Evolutionary conservation across 2,329 filamentous ascomycete species (phyloP), one percentile per base, ranked within the genome.

Genomic region (Davidsoniella neocaledoniae): DNA sequence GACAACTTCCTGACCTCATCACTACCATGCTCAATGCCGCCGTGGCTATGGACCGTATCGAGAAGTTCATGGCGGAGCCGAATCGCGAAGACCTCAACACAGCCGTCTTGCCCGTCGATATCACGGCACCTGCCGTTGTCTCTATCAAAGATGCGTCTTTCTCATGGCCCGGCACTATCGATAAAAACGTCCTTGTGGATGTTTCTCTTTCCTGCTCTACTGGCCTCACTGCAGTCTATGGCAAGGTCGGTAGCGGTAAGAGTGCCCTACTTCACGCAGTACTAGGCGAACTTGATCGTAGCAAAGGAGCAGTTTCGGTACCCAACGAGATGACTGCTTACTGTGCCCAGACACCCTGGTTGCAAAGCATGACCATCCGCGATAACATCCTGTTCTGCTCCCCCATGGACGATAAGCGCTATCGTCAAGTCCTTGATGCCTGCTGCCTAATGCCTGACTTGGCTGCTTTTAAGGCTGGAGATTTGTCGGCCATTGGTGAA

Each of bases 41-140:
- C n/a, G 81, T 94, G 16, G 83, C 87, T 0, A 77, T 94, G 54
- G 77, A 75, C 7, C 80, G 87, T 55, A 86, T 94, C 17, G 83
- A 94, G 58, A 73, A 76, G 19, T 94, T 93, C 64, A 93, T 94
- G 85, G 67, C 70, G 0, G 87, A 94, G 62, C 85, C 85, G 0
- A 78, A 94, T 58, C 86, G 86, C 56, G 73, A 76, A 26, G 69
- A 73, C 25, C 17, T 62, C 2, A 65, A 67, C 3, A 57, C 64
- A 3, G 60, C 60, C 7, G 63, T 69, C 2, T 43, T 61, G 1
- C 55, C 55, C 2, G 58, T 65, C 16, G 23, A 42, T 19, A 42
- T 25, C n/a, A 19, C 37, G 8, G 19, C 45, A 14, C 52, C 51
- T 12, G 43, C 37, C 17, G 65, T 71, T 14, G 66, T 81, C 17